Base-by-base conservation (phyloP, 805 yeast genomes). In the Cyberlindnera bimundalis region DNA sequence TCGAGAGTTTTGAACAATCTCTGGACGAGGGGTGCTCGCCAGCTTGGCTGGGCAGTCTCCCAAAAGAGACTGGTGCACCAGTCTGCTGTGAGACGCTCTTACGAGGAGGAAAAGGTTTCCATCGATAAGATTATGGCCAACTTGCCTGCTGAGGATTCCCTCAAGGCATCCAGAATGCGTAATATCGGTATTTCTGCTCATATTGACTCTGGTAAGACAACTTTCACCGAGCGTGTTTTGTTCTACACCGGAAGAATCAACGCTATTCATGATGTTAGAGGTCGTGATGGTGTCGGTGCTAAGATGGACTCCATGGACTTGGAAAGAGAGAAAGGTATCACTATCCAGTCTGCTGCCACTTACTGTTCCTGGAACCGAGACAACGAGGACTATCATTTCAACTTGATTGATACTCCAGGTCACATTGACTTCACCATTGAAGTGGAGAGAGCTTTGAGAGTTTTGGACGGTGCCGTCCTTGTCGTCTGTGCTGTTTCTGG, bases 291-390 rank as follows among this genome's bases (percentile, higher is more conserved):
- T 52, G 98, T 93, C 43, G 99, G 99, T 46, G 99, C 99, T 42
- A 93, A 90, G 69, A 93, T 93, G 99, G 99, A 93, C 66, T 91
- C 90, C 46, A 93, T 93, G 99, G 99, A 93, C 55, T 74, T 93
- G 52, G 99, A 93, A 68, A 81, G 99, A 62, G 99, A 93, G 66
- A 93, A 93, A 63, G 99, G 99, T 66, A 93, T 93, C 59, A 93
- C 99, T 37, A 93, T 93, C 61, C 99, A 93, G 68, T 88, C 96
- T 46, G 99, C 99, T 48, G 99, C 99, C 26, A 93, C 99, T 2
- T 93, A 86, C 70, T 91, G 98, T 71, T 82, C 95, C 36, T 93
- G 99, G 99, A 82, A 82, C 44, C 86, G 85, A 60, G 81, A 76
- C 41, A 63, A 68, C 33, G 64, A 71, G 47, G 72, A 74, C 47